A percentile compares a stretch with the other conserved stretches of the same genome.
These are phyloP conservation scores for Gremmenia infestans DNA, from an alignment of 2,329 filamentous ascomycete species.

Conservation along the genomic window DNA sequence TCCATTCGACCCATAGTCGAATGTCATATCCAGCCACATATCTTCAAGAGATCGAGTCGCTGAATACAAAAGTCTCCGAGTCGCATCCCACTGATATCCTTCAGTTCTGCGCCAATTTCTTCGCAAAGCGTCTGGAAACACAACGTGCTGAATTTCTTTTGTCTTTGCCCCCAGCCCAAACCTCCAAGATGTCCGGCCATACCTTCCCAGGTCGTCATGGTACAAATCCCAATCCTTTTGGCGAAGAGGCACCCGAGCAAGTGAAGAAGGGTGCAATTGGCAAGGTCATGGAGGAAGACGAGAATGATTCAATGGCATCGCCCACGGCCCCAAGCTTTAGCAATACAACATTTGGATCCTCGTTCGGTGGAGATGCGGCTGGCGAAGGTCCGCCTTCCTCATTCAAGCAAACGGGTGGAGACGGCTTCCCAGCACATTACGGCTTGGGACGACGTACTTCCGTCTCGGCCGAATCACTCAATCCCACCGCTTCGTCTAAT, in stretches of 20 bases:
- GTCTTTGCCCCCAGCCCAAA: conserved; percentile 37
- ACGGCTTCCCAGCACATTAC: conserved; percentile 85
- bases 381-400: conserved; percentile 42
- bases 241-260: conserved; percentile 38
- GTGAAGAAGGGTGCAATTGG: conserved; percentile 48
- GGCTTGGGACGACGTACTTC: conserved; percentile 91
- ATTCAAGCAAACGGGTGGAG: conserved; percentile 40
- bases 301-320: conserved; percentile 70
- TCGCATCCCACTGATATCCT: conserved; percentile 58
- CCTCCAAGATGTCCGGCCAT: conserved; percentile 60
- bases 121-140: conserved; percentile 58
- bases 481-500: conserved; percentile 75
- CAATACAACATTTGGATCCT: conserved; percentile 30
- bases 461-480: conserved; percentile 93
- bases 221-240: conserved; percentile 69
- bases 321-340: conserved; percentile 62
- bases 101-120: conserved; percentile 68
- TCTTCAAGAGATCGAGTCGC: conserved; percentile 56
- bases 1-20: conserved; percentile 11
- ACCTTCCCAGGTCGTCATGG: conserved; percentile 71
- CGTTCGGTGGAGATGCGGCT: conserved; percentile 44
- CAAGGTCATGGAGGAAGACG: conserved; percentile 47
- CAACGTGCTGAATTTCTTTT: conserved; percentile 55
- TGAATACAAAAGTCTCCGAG: conserved; percentile 56
- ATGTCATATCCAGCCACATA: conserved; percentile 51